Conservation (phyloP, 257 asterid species). For the Przewalskia tangutica region DNA sequence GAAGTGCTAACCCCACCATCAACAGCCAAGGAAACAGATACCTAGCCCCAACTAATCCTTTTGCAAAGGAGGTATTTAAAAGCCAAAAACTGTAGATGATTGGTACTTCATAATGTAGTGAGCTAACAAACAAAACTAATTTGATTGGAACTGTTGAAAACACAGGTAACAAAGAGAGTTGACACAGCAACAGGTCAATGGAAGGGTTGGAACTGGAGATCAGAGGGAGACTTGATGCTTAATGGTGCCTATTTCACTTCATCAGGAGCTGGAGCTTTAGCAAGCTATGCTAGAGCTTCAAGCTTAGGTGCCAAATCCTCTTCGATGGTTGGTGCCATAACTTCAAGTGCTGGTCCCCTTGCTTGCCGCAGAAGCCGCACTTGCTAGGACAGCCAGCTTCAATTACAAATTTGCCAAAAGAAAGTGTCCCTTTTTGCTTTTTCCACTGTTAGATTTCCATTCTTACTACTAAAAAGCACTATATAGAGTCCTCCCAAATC, state of each 20-base stretch:
- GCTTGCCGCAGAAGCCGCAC: constrained; percentile 61
- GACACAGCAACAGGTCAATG: constrained; percentile 52
- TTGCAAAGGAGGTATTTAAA: constrained; percentile 67
- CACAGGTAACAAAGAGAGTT: constrained; percentile 85
- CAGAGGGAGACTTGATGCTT: constrained; percentile 83
- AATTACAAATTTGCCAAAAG: constrained; percentile 4
- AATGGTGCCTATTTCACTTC: constrained; percentile 90
- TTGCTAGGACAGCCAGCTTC: constrained; percentile 37
- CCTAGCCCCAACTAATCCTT: constrained; percentile 63
- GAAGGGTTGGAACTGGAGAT: constrained; percentile 96
- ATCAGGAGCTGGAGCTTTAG: constrained; percentile 92
- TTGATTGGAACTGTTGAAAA: background rate
- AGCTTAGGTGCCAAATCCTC: constrained; percentile 91
- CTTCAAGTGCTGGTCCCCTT: constrained; percentile 75
- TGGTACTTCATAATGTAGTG: background rate
- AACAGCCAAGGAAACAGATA: constrained; percentile 91
- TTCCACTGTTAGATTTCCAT: background rate
- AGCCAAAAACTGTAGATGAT: background rate
- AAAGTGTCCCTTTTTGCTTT: constrained; percentile 11
- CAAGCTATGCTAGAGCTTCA: constrained; percentile 94
- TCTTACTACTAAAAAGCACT: background rate
- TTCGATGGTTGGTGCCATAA: constrained; percentile 63
- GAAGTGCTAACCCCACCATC: constrained; percentile 84
- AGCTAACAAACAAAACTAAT: background rate
- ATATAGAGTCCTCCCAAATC: constrained; percentile 11